A percentile compares a stretch with the other conserved stretches of the same genome.
These are phyloP conservation scores for Pneumocystis jirovecii DNA, from an alignment of 1,139 yeast genomes.

Conservation along the genomic window DNA sequence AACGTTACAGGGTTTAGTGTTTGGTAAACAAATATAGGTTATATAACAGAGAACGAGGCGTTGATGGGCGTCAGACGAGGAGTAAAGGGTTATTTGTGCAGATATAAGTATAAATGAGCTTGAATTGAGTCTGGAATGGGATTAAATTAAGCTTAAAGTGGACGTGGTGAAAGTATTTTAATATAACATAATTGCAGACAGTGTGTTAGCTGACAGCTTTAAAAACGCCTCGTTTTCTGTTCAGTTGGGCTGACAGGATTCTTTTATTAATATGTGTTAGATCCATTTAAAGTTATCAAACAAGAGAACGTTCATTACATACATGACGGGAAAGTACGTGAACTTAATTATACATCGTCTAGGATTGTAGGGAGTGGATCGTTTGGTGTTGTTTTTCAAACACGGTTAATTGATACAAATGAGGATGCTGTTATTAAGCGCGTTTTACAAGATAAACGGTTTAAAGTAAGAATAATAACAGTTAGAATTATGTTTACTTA, in stretches of 20 bases:
- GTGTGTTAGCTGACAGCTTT: not conserved
- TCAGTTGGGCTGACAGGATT: not conserved
- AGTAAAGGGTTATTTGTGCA: not conserved
- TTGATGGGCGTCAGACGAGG: not conserved
- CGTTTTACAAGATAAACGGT: slow-evolving; percentile 85
- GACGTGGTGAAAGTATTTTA: not conserved
- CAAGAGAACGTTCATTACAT: slow-evolving; percentile 59
- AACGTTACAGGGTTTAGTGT: not conserved
- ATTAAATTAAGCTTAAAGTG: not conserved
- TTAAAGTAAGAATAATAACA: slow-evolving; percentile 32
- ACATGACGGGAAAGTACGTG: slow-evolving; percentile 47
- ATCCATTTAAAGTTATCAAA: slow-evolving; percentile 37
- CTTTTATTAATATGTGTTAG: not conserved
- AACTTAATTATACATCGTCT: slow-evolving; percentile 53
- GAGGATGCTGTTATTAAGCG: slow-evolving; percentile 83
- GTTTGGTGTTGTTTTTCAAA: slow-evolving; percentile 89
- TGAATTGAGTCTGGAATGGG: not conserved
- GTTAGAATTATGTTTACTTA: not conserved
- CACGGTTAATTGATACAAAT: slow-evolving; percentile 44
- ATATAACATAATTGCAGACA: not conserved
- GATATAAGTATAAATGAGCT: not conserved
- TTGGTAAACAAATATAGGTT: not conserved
- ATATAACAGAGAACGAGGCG: not conserved
- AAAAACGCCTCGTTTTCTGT: not conserved
- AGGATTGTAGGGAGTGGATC: slow-evolving; percentile 96